Percentiles rank a stretch among this genome's conserved stretches.
phyloP scores from a whole-genome alignment of 2,329 filamentous ascomycete genomes.

The Paracorniculantispora psalliotae region DNA sequence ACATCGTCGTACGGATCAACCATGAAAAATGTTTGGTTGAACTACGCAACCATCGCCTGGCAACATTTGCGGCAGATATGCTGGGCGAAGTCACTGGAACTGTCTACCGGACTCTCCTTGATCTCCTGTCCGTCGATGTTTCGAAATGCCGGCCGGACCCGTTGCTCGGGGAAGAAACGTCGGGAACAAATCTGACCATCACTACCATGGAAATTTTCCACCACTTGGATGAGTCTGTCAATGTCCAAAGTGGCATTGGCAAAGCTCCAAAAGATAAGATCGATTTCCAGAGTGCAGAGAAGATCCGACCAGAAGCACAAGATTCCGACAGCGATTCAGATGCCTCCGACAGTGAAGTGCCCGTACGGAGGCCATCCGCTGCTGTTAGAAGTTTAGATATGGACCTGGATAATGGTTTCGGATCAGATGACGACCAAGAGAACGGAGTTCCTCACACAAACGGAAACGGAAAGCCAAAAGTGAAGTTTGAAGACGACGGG shows the following conservation, averaged over 20 bases:
- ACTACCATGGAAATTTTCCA: constrained; percentile 54
- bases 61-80: constrained; percentile 63
- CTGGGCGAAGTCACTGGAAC: constrained; percentile 70
- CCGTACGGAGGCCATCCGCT: constrained; percentile 3
- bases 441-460: constrained; percentile 32
- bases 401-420: constrained; percentile 21
- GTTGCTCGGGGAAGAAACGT: constrained; percentile 28
- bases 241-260: constrained; percentile 54
- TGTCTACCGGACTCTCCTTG: constrained; percentile 71
- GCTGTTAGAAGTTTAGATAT: constrained; percentile 4
- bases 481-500: constrained; percentile 48
- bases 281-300: constrained; percentile 43
- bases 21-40: constrained; percentile 79
- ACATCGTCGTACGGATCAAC: constrained; percentile 73
- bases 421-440: constrained; percentile 33
- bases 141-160: constrained; percentile 61
- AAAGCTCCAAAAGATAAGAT: constrained; percentile 45
- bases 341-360: constrained; percentile 23
- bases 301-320: constrained; percentile 36
- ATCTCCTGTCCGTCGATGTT: constrained; percentile 63
- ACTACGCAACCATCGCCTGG: constrained; percentile 72
- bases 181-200: constrained; percentile 32
- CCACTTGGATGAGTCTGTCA: constrained; percentile 46
- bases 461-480: constrained; percentile 35
- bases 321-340: constrained; percentile 19